Evolutionary conservation across 441 rosid species (phyloP).

Genomic region (Gossypium davidsonii): DNA sequence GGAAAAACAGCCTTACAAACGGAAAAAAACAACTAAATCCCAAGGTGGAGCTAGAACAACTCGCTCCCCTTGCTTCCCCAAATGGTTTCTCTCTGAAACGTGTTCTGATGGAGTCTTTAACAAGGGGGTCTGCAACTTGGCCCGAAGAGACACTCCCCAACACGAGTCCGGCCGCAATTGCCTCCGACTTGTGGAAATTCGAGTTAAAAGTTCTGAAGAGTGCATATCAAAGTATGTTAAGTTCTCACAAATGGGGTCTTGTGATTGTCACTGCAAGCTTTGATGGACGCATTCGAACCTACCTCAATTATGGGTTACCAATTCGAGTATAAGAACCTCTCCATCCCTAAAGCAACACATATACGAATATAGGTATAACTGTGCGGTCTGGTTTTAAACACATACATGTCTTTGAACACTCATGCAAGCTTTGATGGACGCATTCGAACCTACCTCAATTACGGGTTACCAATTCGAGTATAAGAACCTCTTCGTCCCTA

Average conservation of each 20-base stretch:
- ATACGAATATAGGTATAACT: not conserved
- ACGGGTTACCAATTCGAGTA: conserved; percentile 34
- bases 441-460: conserved; percentile 38
- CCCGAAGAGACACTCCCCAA: conserved; percentile 41
- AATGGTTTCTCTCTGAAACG: conserved; percentile 30
- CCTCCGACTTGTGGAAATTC: conserved; percentile 27
- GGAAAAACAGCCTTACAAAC: not conserved
- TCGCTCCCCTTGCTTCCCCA: conserved; percentile 29
- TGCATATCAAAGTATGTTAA: conserved; percentile 19
- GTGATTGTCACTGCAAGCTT: conserved; percentile 39
- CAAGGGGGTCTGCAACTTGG: conserved; percentile 38
- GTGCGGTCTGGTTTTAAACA: not conserved
- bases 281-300: conserved; percentile 42
- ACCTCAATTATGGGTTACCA: conserved; percentile 43
- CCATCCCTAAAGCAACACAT: not conserved
- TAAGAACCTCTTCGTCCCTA: not conserved
- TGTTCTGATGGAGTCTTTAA: conserved; percentile 25
- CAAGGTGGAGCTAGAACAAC: not conserved
- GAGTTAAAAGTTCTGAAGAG: conserved; percentile 34
- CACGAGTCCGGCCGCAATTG: conserved; percentile 2
- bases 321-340: conserved; percentile 11
- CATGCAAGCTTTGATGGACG: conserved; percentile 39
- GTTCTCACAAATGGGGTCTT: conserved; percentile 37
- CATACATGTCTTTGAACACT: not conserved
- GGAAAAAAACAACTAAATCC: conserved; percentile 11